Conservation (phyloP, 2,329 filamentous ascomycete species). For the Pleomassaria siparia region DNA sequence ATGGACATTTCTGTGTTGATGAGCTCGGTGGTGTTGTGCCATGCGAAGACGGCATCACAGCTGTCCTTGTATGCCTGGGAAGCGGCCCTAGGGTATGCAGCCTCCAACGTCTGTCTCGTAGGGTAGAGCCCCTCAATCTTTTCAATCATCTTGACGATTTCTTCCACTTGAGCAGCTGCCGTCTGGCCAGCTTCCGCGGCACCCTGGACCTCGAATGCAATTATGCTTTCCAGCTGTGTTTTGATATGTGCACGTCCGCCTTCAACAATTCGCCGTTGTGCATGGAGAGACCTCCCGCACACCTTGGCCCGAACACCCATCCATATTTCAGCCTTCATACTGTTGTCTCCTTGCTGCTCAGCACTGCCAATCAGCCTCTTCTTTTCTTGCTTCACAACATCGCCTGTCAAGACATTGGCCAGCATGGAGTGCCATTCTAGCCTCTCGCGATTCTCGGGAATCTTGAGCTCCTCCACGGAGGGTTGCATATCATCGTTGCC, state of each 20-base stretch:
- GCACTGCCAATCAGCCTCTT: conserved; percentile 84
- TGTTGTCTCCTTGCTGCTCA: conserved; percentile 72
- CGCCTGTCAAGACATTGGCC: conserved; percentile 89
- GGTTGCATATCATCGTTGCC: conserved; percentile 87
- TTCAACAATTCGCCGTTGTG: conserved; percentile 86
- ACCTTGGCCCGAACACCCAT: conserved; percentile 80
- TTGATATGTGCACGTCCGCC: conserved; percentile 76
- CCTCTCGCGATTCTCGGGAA: conserved; percentile 83
- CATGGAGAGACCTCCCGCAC: conserved; percentile 79
- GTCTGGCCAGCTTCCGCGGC: conserved; percentile 89
- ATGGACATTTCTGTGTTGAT: conserved; percentile 94
- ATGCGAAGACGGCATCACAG: conserved; percentile 86
- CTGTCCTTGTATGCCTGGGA: conserved; percentile 78
- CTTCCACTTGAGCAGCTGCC: conserved; percentile 82
- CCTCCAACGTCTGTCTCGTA: conserved; percentile 72
- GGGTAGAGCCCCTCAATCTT: conserved; percentile 85
- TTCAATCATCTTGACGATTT: conserved; percentile 87
- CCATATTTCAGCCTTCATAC: conserved; percentile 75
- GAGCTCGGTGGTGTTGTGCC: conserved; percentile 95
- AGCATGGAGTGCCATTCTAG: conserved; percentile 99
- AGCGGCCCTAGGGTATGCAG: conserved; percentile 73
- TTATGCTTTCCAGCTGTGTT: conserved; percentile 79
- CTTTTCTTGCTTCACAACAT: conserved; percentile 98
- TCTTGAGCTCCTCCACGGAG: conserved; percentile 84
- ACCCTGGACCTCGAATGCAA: conserved; percentile 91